Evolutionary conservation across 176 grass and related monocot genomes (phyloP).

Genomic region (Avena atlantica): DNA sequence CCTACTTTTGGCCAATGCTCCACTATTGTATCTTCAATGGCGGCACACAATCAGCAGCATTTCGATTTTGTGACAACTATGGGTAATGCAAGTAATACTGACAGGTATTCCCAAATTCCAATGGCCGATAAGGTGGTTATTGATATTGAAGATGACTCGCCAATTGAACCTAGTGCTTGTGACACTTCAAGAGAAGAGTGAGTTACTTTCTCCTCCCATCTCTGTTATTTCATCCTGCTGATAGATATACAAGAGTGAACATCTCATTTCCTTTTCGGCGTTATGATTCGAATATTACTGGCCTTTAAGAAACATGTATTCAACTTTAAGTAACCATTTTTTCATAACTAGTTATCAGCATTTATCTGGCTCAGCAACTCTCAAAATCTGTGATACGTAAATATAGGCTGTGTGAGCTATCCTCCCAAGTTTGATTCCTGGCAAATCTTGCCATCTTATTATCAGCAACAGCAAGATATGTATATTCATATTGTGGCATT

Average conservation of each 20-base stretch:
- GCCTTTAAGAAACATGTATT: constrained; percentile 19
- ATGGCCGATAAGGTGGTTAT: constrained; percentile 67
- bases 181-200: constrained; percentile 74
- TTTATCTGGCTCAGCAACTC: constrained; percentile 9
- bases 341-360: not conserved
- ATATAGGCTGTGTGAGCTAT: not conserved
- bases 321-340: constrained; percentile 8
- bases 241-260: not conserved
- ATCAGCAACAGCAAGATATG: constrained; percentile 20
- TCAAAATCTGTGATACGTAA: not conserved
- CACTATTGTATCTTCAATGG: constrained; percentile 39
- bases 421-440: constrained; percentile 10
- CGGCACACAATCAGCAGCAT: constrained; percentile 49
- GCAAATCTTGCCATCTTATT: constrained; percentile 27
- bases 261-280: not conserved
- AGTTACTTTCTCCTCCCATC: constrained; percentile 39
- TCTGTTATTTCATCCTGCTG: constrained; percentile 18
- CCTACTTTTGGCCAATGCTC: constrained; percentile 49
- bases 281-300: constrained; percentile 17
- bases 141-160: constrained; percentile 83
- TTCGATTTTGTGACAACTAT: constrained; percentile 53
- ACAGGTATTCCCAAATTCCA: constrained; percentile 47
- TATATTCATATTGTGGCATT: constrained; percentile 3
- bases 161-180: constrained; percentile 52
- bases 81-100: constrained; percentile 38